These are phyloP conservation scores for Polymyxa betae DNA, from an alignment of 208 protist species.

Conservation along the genomic window DNA sequence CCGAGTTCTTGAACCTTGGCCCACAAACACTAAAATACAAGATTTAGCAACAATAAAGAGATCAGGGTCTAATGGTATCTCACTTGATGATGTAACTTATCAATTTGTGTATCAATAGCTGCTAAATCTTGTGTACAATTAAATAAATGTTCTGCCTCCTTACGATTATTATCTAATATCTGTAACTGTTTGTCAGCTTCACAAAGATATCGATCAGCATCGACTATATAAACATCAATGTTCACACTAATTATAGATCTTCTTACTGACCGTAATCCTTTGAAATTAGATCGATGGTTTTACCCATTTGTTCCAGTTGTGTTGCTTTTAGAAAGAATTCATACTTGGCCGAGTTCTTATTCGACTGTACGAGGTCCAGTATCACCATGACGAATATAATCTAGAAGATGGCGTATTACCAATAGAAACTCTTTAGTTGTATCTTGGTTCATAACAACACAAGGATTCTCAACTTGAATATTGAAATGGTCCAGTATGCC, in stretches of 20 bases:
- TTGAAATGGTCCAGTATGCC: conserved; percentile 53
- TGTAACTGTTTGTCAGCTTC: not conserved
- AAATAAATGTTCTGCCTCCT: not conserved
- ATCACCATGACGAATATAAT: not conserved
- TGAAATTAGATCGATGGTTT: not conserved
- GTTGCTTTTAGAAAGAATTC: conserved; percentile 54
- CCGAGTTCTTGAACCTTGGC: not conserved
- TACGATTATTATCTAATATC: not conserved
- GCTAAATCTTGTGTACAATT: not conserved
- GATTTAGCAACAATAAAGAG: not conserved
- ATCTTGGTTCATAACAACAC: conserved; percentile 58
- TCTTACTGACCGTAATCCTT: not conserved
- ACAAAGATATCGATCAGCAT: not conserved
- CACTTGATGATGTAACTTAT: not conserved
- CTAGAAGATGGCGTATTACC: not conserved
- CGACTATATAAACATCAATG: not conserved
- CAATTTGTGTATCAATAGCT: not conserved
- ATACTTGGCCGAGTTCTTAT: conserved; percentile 19
- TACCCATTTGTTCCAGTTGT: conserved; percentile 40
- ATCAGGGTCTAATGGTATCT: not conserved
- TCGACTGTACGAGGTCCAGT: not conserved
- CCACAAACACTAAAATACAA: not conserved
- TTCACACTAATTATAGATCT: not conserved
- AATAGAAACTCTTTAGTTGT: conserved; percentile 48
- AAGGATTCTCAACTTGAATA: conserved; percentile 59